Conservation (phyloP, 495 filamentous ascomycete genomes). For the Xylaria intraflava region DNA sequence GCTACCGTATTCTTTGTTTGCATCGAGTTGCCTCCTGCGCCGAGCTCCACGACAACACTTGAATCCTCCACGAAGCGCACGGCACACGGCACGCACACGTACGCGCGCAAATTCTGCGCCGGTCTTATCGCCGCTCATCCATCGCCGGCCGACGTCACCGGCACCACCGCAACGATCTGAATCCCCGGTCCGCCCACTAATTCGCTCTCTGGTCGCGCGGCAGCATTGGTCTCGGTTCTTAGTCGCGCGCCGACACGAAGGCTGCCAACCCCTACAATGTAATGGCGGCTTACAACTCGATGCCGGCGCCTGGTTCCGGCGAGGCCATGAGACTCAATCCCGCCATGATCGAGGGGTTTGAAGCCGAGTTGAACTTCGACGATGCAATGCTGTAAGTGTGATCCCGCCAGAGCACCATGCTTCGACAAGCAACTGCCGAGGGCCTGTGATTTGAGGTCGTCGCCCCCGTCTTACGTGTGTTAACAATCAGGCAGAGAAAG, state of each 20-base stretch:
- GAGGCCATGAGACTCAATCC: slow-evolving; percentile 35
- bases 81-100: too few relatives aligned
- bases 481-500: slow-evolving; percentile 31
- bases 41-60: too few relatives aligned
- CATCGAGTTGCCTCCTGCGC: too few relatives aligned
- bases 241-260: background rate
- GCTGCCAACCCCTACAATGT: slow-evolving; percentile 30
- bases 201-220: background rate
- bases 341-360: slow-evolving; percentile 32
- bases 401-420: background rate
- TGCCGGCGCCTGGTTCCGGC: slow-evolving; percentile 33
- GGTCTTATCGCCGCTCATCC: too few relatives aligned
- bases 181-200: background rate
- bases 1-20: too few relatives aligned
- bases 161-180: background rate
- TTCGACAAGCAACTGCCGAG: background rate
- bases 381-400: slow-evolving; percentile 41
- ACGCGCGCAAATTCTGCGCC: too few relatives aligned
- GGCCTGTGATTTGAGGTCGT: background rate
- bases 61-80: too few relatives aligned
- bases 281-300: slow-evolving; percentile 46
- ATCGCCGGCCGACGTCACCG: too few relatives aligned
- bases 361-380: slow-evolving; percentile 39
- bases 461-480: background rate
- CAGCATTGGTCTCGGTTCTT: background rate